Base-by-base conservation (phyloP, 768 basidiomycete species). In the Mrakia frigida region DNA sequence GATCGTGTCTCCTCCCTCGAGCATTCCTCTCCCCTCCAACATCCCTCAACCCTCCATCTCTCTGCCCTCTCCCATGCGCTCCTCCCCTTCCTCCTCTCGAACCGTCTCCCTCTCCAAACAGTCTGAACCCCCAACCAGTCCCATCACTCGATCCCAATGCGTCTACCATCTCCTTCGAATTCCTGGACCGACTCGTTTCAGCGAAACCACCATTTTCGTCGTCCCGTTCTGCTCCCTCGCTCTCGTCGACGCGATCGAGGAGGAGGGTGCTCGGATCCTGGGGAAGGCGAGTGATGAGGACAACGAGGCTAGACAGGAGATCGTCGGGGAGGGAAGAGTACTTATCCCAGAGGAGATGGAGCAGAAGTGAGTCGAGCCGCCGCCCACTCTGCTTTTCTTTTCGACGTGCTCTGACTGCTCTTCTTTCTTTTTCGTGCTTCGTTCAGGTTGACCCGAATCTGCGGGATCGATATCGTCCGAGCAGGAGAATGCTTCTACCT, bases 121-220 rank as follows among this genome's bases (percentile, higher is more conserved):
- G n/a, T 25, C 56, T 10, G 23, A 25, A 11, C 25, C 23, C 10
- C 56, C 56, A 1, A 56, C n/a, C 35, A 74, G 73, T 46, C 73
- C 73, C 31, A 46, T 74, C 33, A 74, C 73, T 14, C 73, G 73
- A 21, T 74, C 73, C 41, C 73, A 74, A 50, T 74, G 73, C 73
- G 73, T 67, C 46, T 74, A 74, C 63, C 73, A 74, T 31, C 60
- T 74, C n/a, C 73, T 74, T 23, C 60, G 63, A 13, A 37, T 74
- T 16, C 73, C 73, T 16, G 73, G 73, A 33, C 46, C 73, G 10
- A 35, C 65, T 39, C 31, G 21, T 43, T 33, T 28, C 16, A 31
- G 46, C 35, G 65, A 68, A n/a, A 25, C 60, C 23, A 65, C 35
- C 13, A 61, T 50, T 31, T 74, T 65, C 43, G 61, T 63, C 31